Conservation (phyloP, 1,284 basidiomycete species). For the Neolentinus lepideus region DNA sequence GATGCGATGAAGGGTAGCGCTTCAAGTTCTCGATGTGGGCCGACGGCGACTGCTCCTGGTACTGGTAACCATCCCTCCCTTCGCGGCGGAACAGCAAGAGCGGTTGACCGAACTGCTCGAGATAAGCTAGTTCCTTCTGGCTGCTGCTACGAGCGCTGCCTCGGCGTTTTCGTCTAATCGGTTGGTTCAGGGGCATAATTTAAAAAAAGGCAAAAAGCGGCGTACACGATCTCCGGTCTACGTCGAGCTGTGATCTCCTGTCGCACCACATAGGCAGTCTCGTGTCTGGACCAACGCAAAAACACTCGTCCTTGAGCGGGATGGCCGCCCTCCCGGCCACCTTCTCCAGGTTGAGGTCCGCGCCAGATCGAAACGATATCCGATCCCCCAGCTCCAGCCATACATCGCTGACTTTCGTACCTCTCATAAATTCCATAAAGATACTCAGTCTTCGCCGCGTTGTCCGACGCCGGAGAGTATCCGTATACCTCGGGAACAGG, state of each 20-base stretch:
- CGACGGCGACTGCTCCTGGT: conserved; percentile 40
- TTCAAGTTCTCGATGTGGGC: conserved; percentile 30
- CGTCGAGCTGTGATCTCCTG: conserved; percentile 30
- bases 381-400: conserved; percentile 26
- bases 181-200: conserved; percentile 19
- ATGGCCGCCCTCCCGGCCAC: conserved; percentile 23
- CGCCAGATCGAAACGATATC: conserved; percentile 35
- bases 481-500: conserved; percentile 42
- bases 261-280: conserved; percentile 30
- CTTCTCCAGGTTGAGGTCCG: conserved; percentile 37
- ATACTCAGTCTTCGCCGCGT: conserved; percentile 43
- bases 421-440: conserved; percentile 42
- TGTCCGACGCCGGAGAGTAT: conserved; percentile 41
- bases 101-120: conserved; percentile 41
- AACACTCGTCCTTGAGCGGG: conserved; percentile 28
- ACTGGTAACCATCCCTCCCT: conserved; percentile 37
- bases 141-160: conserved; percentile 34
- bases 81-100: conserved; percentile 36
- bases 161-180: conserved; percentile 24
- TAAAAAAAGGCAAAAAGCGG: conserved; percentile 14
- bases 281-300: conserved; percentile 42
- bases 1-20: conserved; percentile 28
- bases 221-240: conserved; percentile 43
- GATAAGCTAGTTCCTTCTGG: conserved; percentile 44
- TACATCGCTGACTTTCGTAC: conserved; percentile 29